Evolutionary conservation across 768 basidiomycete genomes (phyloP), one percentile per base, ranked within the genome.

Genomic region (Sarcodon aspratus): DNA sequence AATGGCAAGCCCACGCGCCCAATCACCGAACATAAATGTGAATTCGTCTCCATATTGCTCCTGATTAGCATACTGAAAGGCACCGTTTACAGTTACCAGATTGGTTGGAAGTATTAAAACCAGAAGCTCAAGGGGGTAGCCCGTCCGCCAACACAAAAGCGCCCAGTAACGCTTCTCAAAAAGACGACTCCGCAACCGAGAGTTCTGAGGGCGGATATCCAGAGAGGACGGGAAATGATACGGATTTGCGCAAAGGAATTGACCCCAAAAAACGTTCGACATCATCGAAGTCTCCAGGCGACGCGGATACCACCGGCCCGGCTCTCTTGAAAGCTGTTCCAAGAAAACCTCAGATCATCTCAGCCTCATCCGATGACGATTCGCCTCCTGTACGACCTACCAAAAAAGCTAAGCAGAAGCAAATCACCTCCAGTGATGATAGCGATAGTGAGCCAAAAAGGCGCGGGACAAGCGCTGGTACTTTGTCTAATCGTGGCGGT

Each of bases 381-480:
- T 72, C 78, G 9, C 52, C 54, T 13, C 52, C 52, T 27, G 48
- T 49, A 27, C 59, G 67, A 31, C 71, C 72, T 27, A 60, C 64
- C 7, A 77, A 82, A 66, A 67, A 67, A 51, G 64, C 55, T 21
- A 72, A 73, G 54, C 55, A 63, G 21, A 58, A 50, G 34, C 54
- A 52, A 37, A 44, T 11, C 1, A 37, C 53, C 9, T 60, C 67
- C 13, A 72, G 45, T 35, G 52, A 71, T 51, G 76, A 79, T 48
- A 74, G 75, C 45, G 79, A 82, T 56, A 83, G 79, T 57, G 80
- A 79, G 9, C 13, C 40, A 53, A 69, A 65, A 17, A 78, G 74
- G 35, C 69, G 69, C 33, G 74, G 68, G 60, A 69, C 61, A 46
- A 63, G 63, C 33, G 61, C 69, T 18, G 63, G 70, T 76, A 65